A percentile compares a stretch with the other conserved stretches of the same genome.
Evolutionary conservation across 2,329 filamentous ascomycete species (phyloP).

Genomic region (Ramularia endophylla): DNA sequence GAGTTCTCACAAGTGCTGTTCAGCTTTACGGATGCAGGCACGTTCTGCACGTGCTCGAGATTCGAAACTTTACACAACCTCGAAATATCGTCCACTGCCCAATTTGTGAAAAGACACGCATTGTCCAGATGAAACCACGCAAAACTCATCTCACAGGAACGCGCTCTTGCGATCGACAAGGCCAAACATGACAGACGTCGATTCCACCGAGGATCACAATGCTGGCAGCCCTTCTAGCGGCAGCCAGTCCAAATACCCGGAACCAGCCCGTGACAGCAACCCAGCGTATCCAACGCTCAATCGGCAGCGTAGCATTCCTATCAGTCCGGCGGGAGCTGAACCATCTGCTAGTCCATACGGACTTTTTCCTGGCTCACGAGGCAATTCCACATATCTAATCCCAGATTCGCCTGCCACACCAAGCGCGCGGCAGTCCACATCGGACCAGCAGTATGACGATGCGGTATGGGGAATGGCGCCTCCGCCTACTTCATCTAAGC

Average conservation of each 20-base stretch:
- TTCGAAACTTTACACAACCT: not conserved
- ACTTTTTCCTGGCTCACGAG: slow-evolving; percentile 3
- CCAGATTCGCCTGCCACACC: not conserved
- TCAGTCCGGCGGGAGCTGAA: not conserved
- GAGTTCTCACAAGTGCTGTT: too few relatives aligned
- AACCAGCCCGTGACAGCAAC: not conserved
- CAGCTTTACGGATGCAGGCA: too few relatives aligned
- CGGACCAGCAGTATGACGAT: slow-evolving; percentile 2
- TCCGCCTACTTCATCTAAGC: slow-evolving; percentile 1
- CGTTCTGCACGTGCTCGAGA: too few relatives aligned
- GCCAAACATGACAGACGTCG: too few relatives aligned
- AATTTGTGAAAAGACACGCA: not conserved
- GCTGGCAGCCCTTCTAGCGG: not conserved
- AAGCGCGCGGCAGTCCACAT: slow-evolving; percentile 1
- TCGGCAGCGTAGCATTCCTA: not conserved
- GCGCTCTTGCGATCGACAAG: too few relatives aligned
- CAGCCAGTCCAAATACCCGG: slow-evolving; percentile 2
- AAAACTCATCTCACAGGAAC: too few relatives aligned
- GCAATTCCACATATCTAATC: not conserved
- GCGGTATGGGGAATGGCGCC: slow-evolving; percentile 1
- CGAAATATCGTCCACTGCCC: not conserved
- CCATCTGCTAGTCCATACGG: not conserved
- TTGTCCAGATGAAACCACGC: slow-evolving; percentile 1
- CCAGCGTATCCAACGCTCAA: not conserved
- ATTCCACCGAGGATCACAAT: too few relatives aligned